Conservation (phyloP, 1,284 basidiomycete species). For the Cutaneotrichosporon mucoides region DNA sequence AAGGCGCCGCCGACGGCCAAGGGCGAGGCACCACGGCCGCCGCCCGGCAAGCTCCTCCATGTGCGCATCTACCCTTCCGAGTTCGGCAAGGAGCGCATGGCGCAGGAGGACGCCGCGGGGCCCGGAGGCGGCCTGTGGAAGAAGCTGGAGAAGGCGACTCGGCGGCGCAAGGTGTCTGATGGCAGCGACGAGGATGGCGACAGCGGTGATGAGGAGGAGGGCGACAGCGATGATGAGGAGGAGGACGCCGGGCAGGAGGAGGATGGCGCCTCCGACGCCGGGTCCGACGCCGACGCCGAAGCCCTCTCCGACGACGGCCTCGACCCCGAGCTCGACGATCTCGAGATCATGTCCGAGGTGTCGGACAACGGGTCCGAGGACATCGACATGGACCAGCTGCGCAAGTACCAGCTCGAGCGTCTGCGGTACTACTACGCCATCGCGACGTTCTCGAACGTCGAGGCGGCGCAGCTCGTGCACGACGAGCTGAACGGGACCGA, state of each 20-base stretch:
- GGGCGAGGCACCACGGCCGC: slow-evolving; percentile 42
- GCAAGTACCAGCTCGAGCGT: slow-evolving; percentile 91
- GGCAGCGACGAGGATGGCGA: slow-evolving; percentile 3
- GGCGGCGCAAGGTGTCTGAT: neutral
- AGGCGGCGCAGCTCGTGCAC: slow-evolving; percentile 76
- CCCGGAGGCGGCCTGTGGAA: slow-evolving; percentile 80
- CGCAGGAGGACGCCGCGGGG: slow-evolving; percentile 80
- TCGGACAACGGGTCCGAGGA: slow-evolving; percentile 58
- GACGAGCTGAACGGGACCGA: slow-evolving; percentile 90
- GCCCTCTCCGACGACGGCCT: slow-evolving; percentile 10
- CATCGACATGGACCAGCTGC: slow-evolving; percentile 72
- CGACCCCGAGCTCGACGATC: slow-evolving; percentile 25
- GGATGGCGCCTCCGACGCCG: slow-evolving; percentile 15
- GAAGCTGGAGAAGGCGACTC: slow-evolving; percentile 16
- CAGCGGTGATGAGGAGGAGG: slow-evolving; percentile 13
- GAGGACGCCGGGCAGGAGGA: slow-evolving; percentile 20
- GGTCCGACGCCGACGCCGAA: slow-evolving; percentile 20
- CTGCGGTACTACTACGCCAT: slow-evolving; percentile 97
- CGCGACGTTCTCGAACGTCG: slow-evolving; percentile 76
- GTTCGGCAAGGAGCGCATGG: slow-evolving; percentile 87
- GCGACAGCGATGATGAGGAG: neutral
- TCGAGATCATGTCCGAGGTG: slow-evolving; percentile 40
- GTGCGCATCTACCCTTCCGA: slow-evolving; percentile 87
- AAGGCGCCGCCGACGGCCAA: slow-evolving; percentile 23
- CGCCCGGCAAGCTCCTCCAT: slow-evolving; percentile 61